phyloP scores from a whole-genome alignment of 305 asterid species.

The Stenogyne calaminthoides region DNA sequence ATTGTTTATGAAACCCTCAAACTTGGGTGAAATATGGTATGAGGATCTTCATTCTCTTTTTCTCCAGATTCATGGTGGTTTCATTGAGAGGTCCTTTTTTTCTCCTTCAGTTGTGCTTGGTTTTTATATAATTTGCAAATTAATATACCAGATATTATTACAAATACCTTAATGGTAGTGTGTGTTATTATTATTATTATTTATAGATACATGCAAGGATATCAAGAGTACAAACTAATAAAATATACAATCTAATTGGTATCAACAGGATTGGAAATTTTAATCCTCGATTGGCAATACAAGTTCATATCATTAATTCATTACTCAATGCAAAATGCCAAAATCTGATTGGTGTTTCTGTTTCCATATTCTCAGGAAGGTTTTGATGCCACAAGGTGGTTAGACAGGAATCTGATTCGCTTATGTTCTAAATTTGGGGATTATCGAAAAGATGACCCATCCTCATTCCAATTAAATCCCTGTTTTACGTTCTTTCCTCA shows the following conservation, averaged over 20 bases:
- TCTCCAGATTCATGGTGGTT: slow-evolving; percentile 3
- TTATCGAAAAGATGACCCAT: slow-evolving; percentile 90
- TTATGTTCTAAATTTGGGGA: slow-evolving; percentile 96
- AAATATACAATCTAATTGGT: slow-evolving; percentile 2
- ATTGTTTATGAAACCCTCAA: not conserved
- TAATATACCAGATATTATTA: not conserved
- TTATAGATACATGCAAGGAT: not conserved
- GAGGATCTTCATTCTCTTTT: not conserved
- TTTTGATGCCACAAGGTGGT: slow-evolving; percentile 95
- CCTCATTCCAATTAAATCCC: slow-evolving; percentile 87
- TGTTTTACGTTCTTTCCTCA: slow-evolving; percentile 88
- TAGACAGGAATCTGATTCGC: slow-evolving; percentile 92
- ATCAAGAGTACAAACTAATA: slow-evolving; percentile 11
- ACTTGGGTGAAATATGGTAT: not conserved
- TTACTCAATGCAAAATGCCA: not conserved
- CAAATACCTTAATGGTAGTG: not conserved
- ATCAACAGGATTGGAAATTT: not conserved
- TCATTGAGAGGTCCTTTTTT: not conserved
- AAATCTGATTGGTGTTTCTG: slow-evolving; percentile 15
- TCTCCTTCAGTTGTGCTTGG: not conserved
- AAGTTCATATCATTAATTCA: not conserved
- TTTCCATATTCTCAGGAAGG: slow-evolving; percentile 65
- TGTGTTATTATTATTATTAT: not conserved
- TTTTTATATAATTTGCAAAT: not conserved
- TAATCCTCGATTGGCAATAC: not conserved